phyloP scores from a whole-genome alignment of 805 yeast species.

The Yamadazyma endophytica region DNA sequence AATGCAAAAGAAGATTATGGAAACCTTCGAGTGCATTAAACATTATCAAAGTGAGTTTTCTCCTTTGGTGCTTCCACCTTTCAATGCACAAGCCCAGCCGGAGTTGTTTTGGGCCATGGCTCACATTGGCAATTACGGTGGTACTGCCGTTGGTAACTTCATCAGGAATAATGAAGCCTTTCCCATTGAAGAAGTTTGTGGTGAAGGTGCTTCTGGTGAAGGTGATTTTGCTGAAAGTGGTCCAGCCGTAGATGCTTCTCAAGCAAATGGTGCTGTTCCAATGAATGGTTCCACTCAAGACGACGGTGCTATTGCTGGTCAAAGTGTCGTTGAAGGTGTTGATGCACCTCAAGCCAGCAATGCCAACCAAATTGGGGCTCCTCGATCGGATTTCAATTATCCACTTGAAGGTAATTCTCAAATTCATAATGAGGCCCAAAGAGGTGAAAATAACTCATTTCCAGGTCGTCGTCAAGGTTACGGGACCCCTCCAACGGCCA shows the following conservation, averaged over 20 bases:
- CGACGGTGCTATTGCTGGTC: neutral
- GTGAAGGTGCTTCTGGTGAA: too few species aligned
- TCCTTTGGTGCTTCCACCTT: too few species aligned
- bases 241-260: too few species aligned
- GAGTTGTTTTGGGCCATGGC: neutral
- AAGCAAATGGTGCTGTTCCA: constrained; percentile 1
- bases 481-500: too few species aligned
- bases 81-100: neutral
- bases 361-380: neutral
- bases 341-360: neutral
- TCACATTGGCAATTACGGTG: neutral
- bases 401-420: neutral
- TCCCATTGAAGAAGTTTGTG: too few species aligned
- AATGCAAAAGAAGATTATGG: too few species aligned
- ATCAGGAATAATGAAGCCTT: neutral
- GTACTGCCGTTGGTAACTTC: neutral
- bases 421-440: neutral
- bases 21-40: too few species aligned
- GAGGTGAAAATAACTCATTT: neutral
- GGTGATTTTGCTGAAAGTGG: too few species aligned
- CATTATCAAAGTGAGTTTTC: too few species aligned
- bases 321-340: neutral
- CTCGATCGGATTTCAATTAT: neutral
- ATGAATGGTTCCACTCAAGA: neutral
- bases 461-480: too few species aligned